phyloP scores from a whole-genome alignment of 2,329 filamentous ascomycete genomes.

The Neofusicoccum kwambonambiense region DNA sequence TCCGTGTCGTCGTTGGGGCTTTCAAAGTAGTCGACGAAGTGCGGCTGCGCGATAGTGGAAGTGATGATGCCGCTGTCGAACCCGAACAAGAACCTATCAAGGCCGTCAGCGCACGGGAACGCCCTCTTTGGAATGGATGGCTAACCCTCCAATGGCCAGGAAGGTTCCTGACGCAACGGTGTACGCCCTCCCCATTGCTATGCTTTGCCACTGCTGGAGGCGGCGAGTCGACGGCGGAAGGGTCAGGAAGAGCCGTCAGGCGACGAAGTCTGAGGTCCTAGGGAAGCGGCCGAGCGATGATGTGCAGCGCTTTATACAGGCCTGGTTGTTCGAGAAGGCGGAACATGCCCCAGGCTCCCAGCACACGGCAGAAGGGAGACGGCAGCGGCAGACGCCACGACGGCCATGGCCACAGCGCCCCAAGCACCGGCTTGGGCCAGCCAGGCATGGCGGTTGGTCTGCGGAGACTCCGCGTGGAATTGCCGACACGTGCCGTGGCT shows the following conservation, averaged over 20 bases:
- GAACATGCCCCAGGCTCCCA: background rate
- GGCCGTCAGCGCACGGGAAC: too few species aligned
- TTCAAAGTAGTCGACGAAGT: constrained; percentile 31
- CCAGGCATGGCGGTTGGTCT: background rate
- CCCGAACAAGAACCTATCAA: constrained; percentile 25
- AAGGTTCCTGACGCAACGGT: background rate
- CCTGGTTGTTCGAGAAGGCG: background rate
- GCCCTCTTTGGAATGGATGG: background rate
- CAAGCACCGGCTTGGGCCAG: background rate
- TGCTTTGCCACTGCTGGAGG: background rate
- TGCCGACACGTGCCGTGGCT: background rate
- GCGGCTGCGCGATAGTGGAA: constrained; percentile 30
- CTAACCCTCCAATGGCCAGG: background rate
- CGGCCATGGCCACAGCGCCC: background rate
- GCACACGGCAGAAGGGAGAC: background rate
- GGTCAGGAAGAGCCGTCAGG: background rate
- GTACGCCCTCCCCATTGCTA: background rate
- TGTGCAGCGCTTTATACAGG: background rate
- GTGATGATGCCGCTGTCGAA: constrained; percentile 37
- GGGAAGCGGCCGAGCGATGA: background rate
- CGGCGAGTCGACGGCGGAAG: background rate
- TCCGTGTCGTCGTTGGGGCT: constrained; percentile 25
- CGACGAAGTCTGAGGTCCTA: too few species aligned
- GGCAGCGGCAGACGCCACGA: background rate
- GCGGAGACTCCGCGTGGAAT: background rate